Evolutionary conservation across 352 stramenopile genomes (phyloP), one percentile per base, ranked within the genome.

Genomic region (Phytopythium chamaehyphon): DNA sequence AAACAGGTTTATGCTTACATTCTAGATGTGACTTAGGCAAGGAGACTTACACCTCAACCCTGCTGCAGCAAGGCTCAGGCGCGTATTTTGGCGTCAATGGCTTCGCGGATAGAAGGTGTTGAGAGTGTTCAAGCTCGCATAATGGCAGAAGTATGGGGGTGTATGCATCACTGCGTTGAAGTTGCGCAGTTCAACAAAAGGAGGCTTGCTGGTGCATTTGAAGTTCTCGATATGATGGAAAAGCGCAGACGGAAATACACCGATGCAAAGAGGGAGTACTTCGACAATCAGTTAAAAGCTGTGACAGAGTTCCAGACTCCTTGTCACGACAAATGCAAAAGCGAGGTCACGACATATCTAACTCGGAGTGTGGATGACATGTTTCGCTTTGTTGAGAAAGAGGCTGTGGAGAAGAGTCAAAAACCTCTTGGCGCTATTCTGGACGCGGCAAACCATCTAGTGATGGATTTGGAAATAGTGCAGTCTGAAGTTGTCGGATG

Each of bases 121-220:
- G 78, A 92, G 40, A 71, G 50, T 18, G 51, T 91, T 2, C 60
- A 82, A 39, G 64, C 65, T 12, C 81, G 81, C n/a, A 86, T 92
- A 51, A 53, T 74, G n/a, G 72, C 55, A 7, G 82, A 92, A 56
- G 79, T 90, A 1, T 90, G 75, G 76, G 79, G 78, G 2, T 92
- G 82, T 42, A 71, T 92, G 72, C 63, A 90, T 36, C 81, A 94
- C 62, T 92, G 83, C 33, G 76, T 94, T 4, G 77, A 94, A 57
- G 77, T 94, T 33, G 81, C 79, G 0, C 82, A 92, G 57, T 85
- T 84, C 47, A 79, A 83, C 39, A 83, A 80, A 33, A 71, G 78
- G 23, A 72, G 83, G 0, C 65, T 94, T 1, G 23, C 64, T 11
- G 74, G 88, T 51, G 79, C 83, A 2, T 91, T 94, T 40, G 68